phyloP scores from a whole-genome alignment of 148 eudicot species.

The Chenopodium suecicum region DNA sequence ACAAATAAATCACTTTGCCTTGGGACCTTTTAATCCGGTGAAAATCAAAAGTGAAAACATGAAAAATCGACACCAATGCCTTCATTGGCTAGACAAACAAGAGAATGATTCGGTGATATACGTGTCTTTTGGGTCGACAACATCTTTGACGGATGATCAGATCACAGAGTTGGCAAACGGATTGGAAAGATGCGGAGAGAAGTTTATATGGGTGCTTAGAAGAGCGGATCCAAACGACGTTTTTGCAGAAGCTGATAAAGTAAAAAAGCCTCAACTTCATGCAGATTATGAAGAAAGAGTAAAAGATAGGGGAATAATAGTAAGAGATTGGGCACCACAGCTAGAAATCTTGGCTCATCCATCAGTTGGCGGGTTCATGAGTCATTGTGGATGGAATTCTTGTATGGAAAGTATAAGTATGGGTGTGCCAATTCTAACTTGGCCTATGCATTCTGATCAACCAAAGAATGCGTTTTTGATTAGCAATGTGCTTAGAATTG shows the following conservation, averaged over 20 bases:
- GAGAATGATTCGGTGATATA: conserved; percentile 46
- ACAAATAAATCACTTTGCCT: conserved; percentile 18
- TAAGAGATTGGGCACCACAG: conserved; percentile 67
- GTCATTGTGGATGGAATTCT: conserved; percentile 69
- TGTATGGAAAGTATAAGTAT: conserved; percentile 51
- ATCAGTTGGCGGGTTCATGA: conserved; percentile 54
- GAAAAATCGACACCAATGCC: conserved; percentile 17
- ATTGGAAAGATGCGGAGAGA: conserved; percentile 46
- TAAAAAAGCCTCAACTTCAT: conserved; percentile 33
- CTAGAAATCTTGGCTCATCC: conserved; percentile 52
- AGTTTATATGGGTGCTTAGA: conserved; percentile 65
- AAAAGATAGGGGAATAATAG: conserved; percentile 39
- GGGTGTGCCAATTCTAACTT: conserved; percentile 54
- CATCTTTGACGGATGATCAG: conserved; percentile 43
- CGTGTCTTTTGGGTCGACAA: conserved; percentile 64
- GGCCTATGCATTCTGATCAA: conserved; percentile 74
- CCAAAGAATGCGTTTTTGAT: conserved; percentile 46
- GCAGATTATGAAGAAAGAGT: conserved; percentile 59
- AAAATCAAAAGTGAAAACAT: neutral
- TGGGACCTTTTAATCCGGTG: conserved; percentile 30
- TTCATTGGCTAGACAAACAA: conserved; percentile 33
- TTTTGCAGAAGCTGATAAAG: conserved; percentile 23
- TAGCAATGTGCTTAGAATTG: conserved; percentile 36
- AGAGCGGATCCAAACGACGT: conserved; percentile 21
- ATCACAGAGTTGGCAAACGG: conserved; percentile 59